Evolutionary conservation across 108 stramenopile species (phyloP), one percentile per base, ranked within the genome.

Genomic region (Skeletonema grethae): DNA sequence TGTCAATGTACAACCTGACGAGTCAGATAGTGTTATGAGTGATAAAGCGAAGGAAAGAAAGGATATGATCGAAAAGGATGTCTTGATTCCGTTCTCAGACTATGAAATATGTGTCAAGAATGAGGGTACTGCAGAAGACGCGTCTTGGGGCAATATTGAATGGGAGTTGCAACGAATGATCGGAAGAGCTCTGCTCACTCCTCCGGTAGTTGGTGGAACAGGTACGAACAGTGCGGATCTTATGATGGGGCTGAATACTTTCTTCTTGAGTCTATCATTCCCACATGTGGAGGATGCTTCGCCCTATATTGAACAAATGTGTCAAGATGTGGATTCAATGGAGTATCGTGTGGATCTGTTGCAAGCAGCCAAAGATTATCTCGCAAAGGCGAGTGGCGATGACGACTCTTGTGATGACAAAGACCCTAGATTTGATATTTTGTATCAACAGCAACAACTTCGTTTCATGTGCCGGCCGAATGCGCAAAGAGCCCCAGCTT

Each of bases 341-440:
- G 95, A 96, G 73, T 93, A 91, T 70, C 88, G 95, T 16, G 85
- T 92, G 20, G 95, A 96, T 80, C 82, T 96, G 72, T 67, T 96
- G 16, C 65, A 24, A 22, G 64, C 72, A 48, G 61, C 82, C 36
- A 81, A 63, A 55, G 77, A 75, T 36, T 82, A 79, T 68, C 20
- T 72, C 15, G 45, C 45, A 41, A 36, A 70, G 43, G 30, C 16
- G 16, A 20, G n/a, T 12, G 34, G 38, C 25, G 25, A 39, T 29
- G 66, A 25, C 25, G 66, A 53, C 6, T 28, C 56, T 36, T 58
- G 57, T 20, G 22, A 45, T 45, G 53, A 7, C 7, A 75, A 85
- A 10, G 88, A 90, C 74, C 75, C 72, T 57, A 90, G 95, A 24
- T 92, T 92, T 72, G 89, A 92, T 25, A 76, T 93, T 61, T 66